A percentile compares a stretch with the other conserved stretches of the same genome.
phyloP scores from a whole-genome alignment of 1,284 basidiomycete species.

The Ceratobasidium sp. region DNA sequence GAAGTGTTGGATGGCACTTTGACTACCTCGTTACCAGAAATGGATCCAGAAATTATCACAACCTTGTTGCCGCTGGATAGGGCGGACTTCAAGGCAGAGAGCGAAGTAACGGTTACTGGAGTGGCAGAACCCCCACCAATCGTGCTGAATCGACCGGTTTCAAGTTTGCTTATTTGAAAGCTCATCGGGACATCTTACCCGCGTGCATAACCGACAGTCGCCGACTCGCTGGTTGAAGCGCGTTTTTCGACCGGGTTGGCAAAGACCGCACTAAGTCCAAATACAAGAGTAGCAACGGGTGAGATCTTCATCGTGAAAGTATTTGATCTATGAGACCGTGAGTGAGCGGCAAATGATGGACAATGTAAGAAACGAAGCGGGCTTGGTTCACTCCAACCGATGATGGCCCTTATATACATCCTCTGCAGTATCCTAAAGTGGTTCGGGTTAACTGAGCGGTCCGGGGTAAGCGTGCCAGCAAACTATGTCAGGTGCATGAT shows the following conservation, averaged over 20 bases:
- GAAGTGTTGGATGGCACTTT: constrained; percentile 14
- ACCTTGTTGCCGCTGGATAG: constrained; percentile 55
- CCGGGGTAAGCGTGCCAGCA: constrained; percentile 4
- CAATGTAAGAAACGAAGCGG: no score
- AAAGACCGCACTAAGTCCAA: neutral
- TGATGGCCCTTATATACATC: no score
- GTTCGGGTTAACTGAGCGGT: no score
- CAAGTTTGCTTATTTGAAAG: no score
- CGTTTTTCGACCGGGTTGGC: constrained; percentile 24
- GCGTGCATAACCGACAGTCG: constrained; percentile 16
- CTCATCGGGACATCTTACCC: no score
- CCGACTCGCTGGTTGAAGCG: constrained; percentile 18
- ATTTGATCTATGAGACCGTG: neutral
- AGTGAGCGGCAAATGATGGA: neutral
- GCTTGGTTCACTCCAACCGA: no score
- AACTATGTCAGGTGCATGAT: no score
- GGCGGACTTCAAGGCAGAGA: constrained; percentile 55
- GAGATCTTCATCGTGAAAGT: neutral
- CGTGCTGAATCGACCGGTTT: neutral
- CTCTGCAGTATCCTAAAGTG: no score
- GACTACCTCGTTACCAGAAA: constrained; percentile 51
- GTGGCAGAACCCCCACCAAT: constrained; percentile 21
- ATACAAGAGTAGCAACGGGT: neutral
- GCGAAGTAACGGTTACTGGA: constrained; percentile 52
- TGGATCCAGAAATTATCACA: constrained; percentile 56